Percentiles rank a stretch among this genome's conserved stretches.
phyloP scores from a whole-genome alignment of 352 stramenopile species.

The Bremia lactucae region DNA sequence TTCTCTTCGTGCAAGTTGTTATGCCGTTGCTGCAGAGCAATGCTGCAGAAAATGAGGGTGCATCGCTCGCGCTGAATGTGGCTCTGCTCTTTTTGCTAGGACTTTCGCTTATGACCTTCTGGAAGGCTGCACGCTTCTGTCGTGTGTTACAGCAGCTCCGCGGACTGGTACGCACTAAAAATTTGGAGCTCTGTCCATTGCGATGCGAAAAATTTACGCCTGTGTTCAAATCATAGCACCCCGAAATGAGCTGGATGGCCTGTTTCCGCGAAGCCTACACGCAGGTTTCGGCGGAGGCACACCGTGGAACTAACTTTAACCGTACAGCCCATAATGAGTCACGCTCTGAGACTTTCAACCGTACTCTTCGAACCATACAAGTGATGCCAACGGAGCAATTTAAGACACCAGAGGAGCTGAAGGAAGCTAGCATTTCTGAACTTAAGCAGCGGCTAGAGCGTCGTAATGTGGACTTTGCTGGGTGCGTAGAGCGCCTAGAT shows the following conservation, averaged over 20 bases:
- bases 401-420: slow-evolving; percentile 43
- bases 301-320: slow-evolving; percentile 27
- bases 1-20: slow-evolving; percentile 69
- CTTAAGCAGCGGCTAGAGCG: slow-evolving; percentile 66
- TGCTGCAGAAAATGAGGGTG: slow-evolving; percentile 39
- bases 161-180: slow-evolving; percentile 14
- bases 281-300: slow-evolving; percentile 24
- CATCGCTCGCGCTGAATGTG: slow-evolving; percentile 38
- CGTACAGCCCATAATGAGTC: slow-evolving; percentile 22
- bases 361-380: slow-evolving; percentile 66
- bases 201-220: no score
- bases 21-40: slow-evolving; percentile 67
- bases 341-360: slow-evolving; percentile 54
- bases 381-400: slow-evolving; percentile 78
- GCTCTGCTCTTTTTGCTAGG: slow-evolving; percentile 46
- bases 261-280: slow-evolving; percentile 49
- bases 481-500: slow-evolving; percentile 61
- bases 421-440: slow-evolving; percentile 41
- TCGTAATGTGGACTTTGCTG: slow-evolving; percentile 44
- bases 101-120: slow-evolving; percentile 42
- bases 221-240: slow-evolving; percentile 26
- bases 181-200: not conserved
- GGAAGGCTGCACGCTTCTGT: slow-evolving; percentile 45
- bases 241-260: slow-evolving; percentile 43
- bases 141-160: slow-evolving; percentile 39